A percentile compares a stretch with the other conserved stretches of the same genome.
Conservation (phyloP, 768 basidiomycete genomes). For the Holtermanniella nyarrowii region DNA sequence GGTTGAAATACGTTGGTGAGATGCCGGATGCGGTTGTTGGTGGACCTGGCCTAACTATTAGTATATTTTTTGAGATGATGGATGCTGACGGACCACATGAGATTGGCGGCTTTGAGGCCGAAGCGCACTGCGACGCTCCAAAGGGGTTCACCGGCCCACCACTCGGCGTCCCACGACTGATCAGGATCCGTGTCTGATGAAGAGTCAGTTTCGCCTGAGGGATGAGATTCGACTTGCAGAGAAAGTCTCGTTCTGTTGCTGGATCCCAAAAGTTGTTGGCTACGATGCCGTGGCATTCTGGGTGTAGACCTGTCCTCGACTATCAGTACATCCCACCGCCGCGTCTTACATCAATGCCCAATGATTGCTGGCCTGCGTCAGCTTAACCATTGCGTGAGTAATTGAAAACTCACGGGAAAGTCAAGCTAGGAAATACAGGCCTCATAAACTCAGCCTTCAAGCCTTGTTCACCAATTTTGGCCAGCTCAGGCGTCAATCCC, state of each 20-base stretch:
- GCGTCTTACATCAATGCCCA: conserved; percentile 66
- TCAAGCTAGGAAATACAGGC: conserved; percentile 80
- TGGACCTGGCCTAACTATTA: conserved; percentile 62
- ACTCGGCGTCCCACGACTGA: conserved; percentile 56
- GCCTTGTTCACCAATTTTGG: conserved; percentile 69
- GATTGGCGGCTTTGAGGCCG: conserved; percentile 65
- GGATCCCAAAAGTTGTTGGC: conserved; percentile 91
- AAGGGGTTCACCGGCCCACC: conserved; percentile 93
- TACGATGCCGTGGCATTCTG: conserved; percentile 83
- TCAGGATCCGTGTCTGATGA: conserved; percentile 48
- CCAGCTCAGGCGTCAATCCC: conserved; percentile 70
- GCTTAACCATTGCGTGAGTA: background rate
- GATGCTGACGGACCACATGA: conserved; percentile 66
- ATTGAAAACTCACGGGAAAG: conserved; percentile 63
- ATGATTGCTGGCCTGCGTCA: conserved; percentile 56
- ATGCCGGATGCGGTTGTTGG: conserved; percentile 56
- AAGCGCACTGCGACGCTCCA: conserved; percentile 78
- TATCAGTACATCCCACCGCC: background rate
- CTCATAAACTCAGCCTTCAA: conserved; percentile 77
- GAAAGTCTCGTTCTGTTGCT: conserved; percentile 51
- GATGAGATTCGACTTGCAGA: conserved; percentile 37
- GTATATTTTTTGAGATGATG: background rate
- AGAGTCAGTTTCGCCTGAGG: conserved; percentile 1
- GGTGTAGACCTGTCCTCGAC: conserved; percentile 72
- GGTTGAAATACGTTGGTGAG: conserved; percentile 63